Base-by-base conservation (phyloP, 176 grass and related monocot species). In the Triticum monococcum region DNA sequence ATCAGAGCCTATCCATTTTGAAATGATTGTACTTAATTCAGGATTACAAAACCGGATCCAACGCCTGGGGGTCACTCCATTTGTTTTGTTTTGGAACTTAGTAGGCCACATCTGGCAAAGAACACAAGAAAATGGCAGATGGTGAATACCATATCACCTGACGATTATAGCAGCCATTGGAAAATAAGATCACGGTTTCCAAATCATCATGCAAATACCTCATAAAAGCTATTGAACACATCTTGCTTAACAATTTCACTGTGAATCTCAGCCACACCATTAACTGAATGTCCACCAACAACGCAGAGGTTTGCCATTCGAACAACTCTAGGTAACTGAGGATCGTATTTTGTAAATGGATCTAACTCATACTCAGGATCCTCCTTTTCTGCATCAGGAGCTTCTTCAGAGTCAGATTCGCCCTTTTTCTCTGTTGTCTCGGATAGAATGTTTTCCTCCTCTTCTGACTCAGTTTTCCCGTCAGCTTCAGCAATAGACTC, bases 31-130 rank as follows among this genome's bases (percentile, higher is more conserved):
- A 87, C 97, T 99, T 80, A 94, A 81, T 54, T 87, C 90, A 81
- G 97, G 92, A 93, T 99, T 97, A 83, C 94, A 99, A 93, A 99
- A 99, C 41, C 72, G 67, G 48, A 99, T 97, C 97, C 94, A 99
- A n/a, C 94, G 94, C 79, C 97, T 94, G 48, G 94, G 94, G 85
- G 97, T 99, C 68, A 99, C 97, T 68, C 97, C 97, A 87, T 99
- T 99, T 88, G 97, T 99, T 90, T 97, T 97, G 81, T 99, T 99
- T 64, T 99, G 97, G 69, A 99, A 99, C 64, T 94, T 99, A 52
- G 85, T 73, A 83, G 94, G 94, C 92, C 97, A 99, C 92, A 97
- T 91, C 97, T 99, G 87, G 78, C 87, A 82, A 79, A 70, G 72
- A 80, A 71, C 14, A 83, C 16, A 64, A 60, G 9, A 84, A 81